Evolutionary conservation across 192 early-diverging fungal genomes (phyloP), one percentile per base, ranked within the genome.

Genomic region (Rhizophagus prolifer): DNA sequence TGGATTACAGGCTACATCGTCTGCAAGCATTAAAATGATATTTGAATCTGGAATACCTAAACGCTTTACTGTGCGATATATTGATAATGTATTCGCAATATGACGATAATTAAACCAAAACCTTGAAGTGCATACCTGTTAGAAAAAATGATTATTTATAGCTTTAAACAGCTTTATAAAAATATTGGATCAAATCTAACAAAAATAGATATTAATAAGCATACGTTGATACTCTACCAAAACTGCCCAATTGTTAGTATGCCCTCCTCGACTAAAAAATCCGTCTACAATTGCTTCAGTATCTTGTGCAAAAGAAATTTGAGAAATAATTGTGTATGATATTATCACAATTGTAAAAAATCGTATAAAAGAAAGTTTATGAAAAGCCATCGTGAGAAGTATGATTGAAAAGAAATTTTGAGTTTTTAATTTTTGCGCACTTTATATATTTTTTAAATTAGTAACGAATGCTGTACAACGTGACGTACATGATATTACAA

Each of bases 71-170:
- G 96, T 97, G n/a, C 95, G 91, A 85, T 99, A 99, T 86, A 99
- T 97, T 23, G 97, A 97, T 30, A 99, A 86, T 10, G 97, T 95
- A 81, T 99, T 99, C 79, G 98, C 96, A 65, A 97, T 96, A 83
- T 99, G 98, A 16, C 96, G 85, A 83, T 99, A 99, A 84, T 99
- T 99, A 88, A 99, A 98, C 98, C 98, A 99, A 83, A 97, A 99
- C 9, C 98, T 90, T 14, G 98, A 99, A 3, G 98, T 97, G 85
- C 95, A 95, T 30, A 97, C 93, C 92, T 94, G 72, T 19, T 8
- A 72, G 69, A n/a, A 64, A n/a, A 16, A 58, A 66, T 64, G 26
- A 78, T 50, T 26, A 54, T 5, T 65, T 74, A 30, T 36, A 30
- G 16, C 1, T 38, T 44, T 1, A 44, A 44, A 44, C 10, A 44